These are phyloP conservation scores for Monosporascus sp. DNA, from an alignment of 2,329 filamentous ascomycete genomes.

Conservation along the genomic window DNA sequence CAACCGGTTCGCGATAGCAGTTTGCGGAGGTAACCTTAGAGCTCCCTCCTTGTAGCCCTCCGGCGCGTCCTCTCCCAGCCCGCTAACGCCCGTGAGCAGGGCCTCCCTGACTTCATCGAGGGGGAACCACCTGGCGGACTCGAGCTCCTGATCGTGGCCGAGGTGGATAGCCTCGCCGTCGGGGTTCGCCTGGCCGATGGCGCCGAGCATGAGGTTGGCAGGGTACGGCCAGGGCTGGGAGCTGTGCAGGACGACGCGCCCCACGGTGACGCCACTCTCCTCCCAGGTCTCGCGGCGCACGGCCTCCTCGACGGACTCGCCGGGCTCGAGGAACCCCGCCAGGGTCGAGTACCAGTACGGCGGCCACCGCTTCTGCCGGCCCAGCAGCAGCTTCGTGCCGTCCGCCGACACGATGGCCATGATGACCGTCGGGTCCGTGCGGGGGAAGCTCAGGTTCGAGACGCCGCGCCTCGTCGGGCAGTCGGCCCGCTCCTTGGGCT, in stretches of 20 bases:
- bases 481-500: constrained; percentile 52
- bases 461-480: constrained; percentile 81
- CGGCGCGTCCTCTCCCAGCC: constrained; percentile 59
- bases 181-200: constrained; percentile 79
- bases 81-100: constrained; percentile 60
- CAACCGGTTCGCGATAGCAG: constrained; percentile 89
- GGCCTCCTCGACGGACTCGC: constrained; percentile 79
- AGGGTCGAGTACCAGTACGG: constrained; percentile 83
- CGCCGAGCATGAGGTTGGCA: constrained; percentile 78
- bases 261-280: constrained; percentile 71
- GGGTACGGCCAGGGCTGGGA: constrained; percentile 88
- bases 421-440: constrained; percentile 93
- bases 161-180: constrained; percentile 74
- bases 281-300: constrained; percentile 83
- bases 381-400: constrained; percentile 72
- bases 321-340: constrained; percentile 80
- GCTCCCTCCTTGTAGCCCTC: constrained; percentile 69
- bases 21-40: constrained; percentile 74
- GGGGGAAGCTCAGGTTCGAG: constrained; percentile 86
- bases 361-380: constrained; percentile 80
- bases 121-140: constrained; percentile 82
- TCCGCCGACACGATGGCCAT: constrained; percentile 84
- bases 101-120: constrained; percentile 77
- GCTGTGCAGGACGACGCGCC: constrained; percentile 74
- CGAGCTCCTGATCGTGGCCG: constrained; percentile 84